Conservation (phyloP, 768 basidiomycete species). For the Hemileccinum impolitum region DNA sequence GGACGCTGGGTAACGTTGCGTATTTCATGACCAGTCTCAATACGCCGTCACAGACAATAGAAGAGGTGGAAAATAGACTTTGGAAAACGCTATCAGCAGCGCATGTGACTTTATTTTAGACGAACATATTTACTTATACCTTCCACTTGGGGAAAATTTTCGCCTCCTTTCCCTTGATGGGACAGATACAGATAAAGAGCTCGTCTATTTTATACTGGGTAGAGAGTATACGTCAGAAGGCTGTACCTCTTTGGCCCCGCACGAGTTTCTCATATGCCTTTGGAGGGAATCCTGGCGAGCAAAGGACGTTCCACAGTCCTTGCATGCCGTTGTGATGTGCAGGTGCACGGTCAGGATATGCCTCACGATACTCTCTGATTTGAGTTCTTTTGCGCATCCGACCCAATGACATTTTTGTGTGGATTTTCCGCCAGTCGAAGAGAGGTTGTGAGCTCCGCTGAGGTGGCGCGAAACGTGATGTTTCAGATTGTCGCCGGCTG, state of each 20-base stretch:
- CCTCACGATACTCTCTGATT: slow-evolving; percentile 23
- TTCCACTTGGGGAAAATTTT: too few relatives aligned
- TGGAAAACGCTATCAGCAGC: slow-evolving; percentile 35
- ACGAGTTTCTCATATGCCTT: slow-evolving; percentile 21
- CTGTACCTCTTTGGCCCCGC: slow-evolving; percentile 1
- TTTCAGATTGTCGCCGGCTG: slow-evolving; percentile 4
- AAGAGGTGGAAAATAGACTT: slow-evolving; percentile 61
- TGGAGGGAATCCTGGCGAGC: slow-evolving; percentile 27
- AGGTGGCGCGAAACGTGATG: slow-evolving; percentile 15
- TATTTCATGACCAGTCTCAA: slow-evolving; percentile 92
- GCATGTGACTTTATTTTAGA: background rate
- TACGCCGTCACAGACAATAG: slow-evolving; percentile 51
- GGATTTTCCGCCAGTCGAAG: slow-evolving; percentile 4
- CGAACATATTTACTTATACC: too few relatives aligned
- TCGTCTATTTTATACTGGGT: background rate
- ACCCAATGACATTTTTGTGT: slow-evolving; percentile 14
- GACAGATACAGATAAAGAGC: too few relatives aligned
- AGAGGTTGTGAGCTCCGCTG: background rate
- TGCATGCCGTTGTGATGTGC: slow-evolving; percentile 8
- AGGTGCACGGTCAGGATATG: slow-evolving; percentile 25
- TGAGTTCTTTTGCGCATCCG: slow-evolving; percentile 20
- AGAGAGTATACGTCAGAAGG: background rate
- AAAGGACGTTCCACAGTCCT: slow-evolving; percentile 20
- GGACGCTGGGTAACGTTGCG: slow-evolving; percentile 88
- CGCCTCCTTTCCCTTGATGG: too few relatives aligned